Conservation (phyloP, 352 stramenopile genomes). For the Globisporangium abappressorium region DNA sequence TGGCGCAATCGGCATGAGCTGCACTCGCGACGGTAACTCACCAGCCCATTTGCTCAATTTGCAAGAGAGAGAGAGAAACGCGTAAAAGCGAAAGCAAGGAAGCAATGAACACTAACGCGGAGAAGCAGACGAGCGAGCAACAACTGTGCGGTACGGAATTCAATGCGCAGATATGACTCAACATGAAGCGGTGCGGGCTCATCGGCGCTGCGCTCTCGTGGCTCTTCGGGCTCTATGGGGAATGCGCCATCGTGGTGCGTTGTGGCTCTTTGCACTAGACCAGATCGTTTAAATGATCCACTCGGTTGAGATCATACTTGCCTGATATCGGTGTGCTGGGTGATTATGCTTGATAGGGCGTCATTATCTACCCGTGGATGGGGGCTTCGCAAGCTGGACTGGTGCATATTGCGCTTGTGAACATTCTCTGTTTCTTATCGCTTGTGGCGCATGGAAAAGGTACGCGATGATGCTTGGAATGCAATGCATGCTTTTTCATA, state of each 20-base stretch:
- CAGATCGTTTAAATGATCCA: not conserved
- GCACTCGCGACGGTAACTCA: too few relatives aligned
- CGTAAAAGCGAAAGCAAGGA: too few relatives aligned
- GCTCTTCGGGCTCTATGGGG: conserved; percentile 88
- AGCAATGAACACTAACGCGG: conserved; percentile 10
- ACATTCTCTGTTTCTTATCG: conserved; percentile 77
- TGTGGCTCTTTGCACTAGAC: not conserved
- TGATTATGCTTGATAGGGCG: conserved; percentile 34
- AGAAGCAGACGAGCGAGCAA: conserved; percentile 39
- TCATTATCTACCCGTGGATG: conserved; percentile 90
- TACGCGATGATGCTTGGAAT: too few relatives aligned
- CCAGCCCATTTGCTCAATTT: not conserved
- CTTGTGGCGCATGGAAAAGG: conserved; percentile 93
- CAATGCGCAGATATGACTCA: conserved; percentile 83
- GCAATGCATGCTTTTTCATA: not conserved
- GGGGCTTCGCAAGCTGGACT: conserved; percentile 60
- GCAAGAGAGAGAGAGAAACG: not conserved
- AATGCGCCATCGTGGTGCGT: conserved; percentile 84
- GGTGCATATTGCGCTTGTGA: conserved; percentile 69
- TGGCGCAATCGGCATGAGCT: too few relatives aligned
- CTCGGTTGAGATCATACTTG: not conserved
- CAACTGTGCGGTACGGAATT: conserved; percentile 68
- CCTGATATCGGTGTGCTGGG: not conserved
- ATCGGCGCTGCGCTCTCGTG: conserved; percentile 89
- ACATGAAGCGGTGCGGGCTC: conserved; percentile 86